phyloP scores from a whole-genome alignment of 2,329 filamentous ascomycete genomes.

The Fusarium sp. region DNA sequence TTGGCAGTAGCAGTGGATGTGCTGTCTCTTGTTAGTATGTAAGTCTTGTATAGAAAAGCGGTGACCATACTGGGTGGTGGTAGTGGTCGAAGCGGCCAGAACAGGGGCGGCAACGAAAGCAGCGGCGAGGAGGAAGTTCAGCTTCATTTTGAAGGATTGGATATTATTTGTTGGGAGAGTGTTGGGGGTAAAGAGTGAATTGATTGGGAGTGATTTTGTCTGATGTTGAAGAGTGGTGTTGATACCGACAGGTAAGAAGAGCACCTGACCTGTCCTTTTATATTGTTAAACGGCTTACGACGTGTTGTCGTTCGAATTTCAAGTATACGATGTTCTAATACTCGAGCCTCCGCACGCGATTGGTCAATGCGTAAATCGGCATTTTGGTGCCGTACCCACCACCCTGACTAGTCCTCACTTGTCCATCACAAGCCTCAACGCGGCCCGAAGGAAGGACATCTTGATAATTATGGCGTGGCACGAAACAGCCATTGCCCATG shows the following conservation, averaged over 20 bases:
- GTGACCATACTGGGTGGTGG: constrained; percentile 2
- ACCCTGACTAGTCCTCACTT: background rate
- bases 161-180: background rate
- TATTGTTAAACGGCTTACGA: background rate
- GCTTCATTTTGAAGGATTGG: constrained; percentile 17
- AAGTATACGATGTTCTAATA: background rate
- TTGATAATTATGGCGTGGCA: background rate
- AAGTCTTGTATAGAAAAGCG: rapidly evolving
- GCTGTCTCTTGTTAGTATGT: background rate
- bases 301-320: background rate
- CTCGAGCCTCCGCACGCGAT: background rate
- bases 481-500: background rate
- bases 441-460: background rate
- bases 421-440: background rate
- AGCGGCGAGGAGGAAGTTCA: constrained; percentile 18
- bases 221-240: background rate
- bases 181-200: background rate
- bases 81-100: constrained; percentile 18
- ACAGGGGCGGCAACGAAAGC: background rate
- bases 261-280: background rate
- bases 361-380: constrained; percentile 23
- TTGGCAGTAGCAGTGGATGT: background rate
- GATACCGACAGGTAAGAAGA: too few species aligned
- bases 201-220: background rate
- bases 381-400: constrained; percentile 12